Percentiles rank a stretch among this genome's conserved stretches.
These are phyloP conservation scores for Pichia thaimueangensis DNA, from an alignment of 805 yeast genomes.

Conservation along the genomic window DNA sequence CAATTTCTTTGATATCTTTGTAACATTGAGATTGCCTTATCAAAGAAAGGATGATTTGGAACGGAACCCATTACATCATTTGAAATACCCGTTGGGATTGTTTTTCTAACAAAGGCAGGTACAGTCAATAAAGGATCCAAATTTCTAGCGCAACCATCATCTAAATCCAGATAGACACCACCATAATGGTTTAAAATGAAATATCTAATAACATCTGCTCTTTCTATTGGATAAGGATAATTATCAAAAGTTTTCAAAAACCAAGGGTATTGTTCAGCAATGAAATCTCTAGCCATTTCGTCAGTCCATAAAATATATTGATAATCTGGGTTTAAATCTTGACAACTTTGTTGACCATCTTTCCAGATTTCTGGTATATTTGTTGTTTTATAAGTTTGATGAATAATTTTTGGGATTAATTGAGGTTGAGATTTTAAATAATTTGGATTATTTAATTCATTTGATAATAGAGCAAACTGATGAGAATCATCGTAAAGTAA, in stretches of 20 bases:
- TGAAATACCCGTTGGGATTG: slow-evolving; percentile 85
- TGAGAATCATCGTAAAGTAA: slow-evolving; percentile 67
- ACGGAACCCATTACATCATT: slow-evolving; percentile 91
- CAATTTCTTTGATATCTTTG: slow-evolving; percentile 64
- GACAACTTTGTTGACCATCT: slow-evolving; percentile 68
- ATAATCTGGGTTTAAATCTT: slow-evolving; percentile 79
- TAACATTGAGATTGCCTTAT: slow-evolving; percentile 59
- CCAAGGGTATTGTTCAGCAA: slow-evolving; percentile 79
- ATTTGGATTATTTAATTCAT: slow-evolving; percentile 48
- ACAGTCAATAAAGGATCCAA: slow-evolving; percentile 76
- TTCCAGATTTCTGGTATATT: slow-evolving; percentile 79
- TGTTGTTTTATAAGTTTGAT: slow-evolving; percentile 81
- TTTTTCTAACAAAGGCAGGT: slow-evolving; percentile 83
- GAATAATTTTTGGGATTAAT: slow-evolving; percentile 82
- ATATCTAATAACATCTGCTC: slow-evolving; percentile 89
- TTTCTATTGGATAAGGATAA: slow-evolving; percentile 73
- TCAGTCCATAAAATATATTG: slow-evolving; percentile 90
- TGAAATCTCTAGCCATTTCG: slow-evolving; percentile 70
- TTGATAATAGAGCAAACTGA: slow-evolving; percentile 54
- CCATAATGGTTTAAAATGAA: slow-evolving; percentile 80
- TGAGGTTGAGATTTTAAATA: slow-evolving; percentile 33
- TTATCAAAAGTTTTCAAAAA: slow-evolving; percentile 70
- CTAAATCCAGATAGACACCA: slow-evolving; percentile 85
- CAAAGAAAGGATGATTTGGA: slow-evolving; percentile 81
- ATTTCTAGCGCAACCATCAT: slow-evolving; percentile 76